Evolutionary conservation across 768 basidiomycete genomes (phyloP).

Genomic region (Boletus sp.): DNA sequence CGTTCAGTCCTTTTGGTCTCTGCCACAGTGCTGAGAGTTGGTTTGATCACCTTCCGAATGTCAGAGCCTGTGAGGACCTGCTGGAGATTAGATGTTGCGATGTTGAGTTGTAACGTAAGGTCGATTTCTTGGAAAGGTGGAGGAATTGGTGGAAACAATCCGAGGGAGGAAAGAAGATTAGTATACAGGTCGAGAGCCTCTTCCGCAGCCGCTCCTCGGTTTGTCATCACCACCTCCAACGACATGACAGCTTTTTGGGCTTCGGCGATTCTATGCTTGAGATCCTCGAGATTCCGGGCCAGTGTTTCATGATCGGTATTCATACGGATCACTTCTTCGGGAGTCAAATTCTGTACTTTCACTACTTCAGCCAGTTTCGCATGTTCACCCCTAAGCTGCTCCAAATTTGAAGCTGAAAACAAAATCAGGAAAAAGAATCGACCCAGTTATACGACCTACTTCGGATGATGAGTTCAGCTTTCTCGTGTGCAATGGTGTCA

Average conservation of each 20-base stretch:
- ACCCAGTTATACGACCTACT: constrained; percentile 36
- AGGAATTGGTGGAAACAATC: constrained; percentile 72
- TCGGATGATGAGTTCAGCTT: constrained; percentile 57
- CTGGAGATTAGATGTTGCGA: constrained; percentile 68
- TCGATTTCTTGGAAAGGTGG: constrained; percentile 70
- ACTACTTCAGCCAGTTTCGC: constrained; percentile 63
- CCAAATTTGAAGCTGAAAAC: constrained; percentile 55
- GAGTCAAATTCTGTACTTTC: constrained; percentile 83
- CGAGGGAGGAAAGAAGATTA: constrained; percentile 68
- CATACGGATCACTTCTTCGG: constrained; percentile 90
- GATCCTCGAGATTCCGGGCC: constrained; percentile 68
- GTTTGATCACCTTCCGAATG: constrained; percentile 71
- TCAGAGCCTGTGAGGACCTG: constrained; percentile 68
- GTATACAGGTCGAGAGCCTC: constrained; percentile 80
- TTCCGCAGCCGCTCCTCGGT: constrained; percentile 78
- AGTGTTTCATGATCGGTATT: constrained; percentile 84
- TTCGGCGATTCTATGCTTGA: constrained; percentile 73
- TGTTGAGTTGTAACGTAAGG: constrained; percentile 79
- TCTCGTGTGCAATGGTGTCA: constrained; percentile 65
- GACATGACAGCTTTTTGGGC: constrained; percentile 70
- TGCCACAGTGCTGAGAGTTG: constrained; percentile 68
- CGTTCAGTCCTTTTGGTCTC: constrained; percentile 71
- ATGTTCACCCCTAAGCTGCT: constrained; percentile 64
- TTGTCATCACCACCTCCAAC: constrained; percentile 81
- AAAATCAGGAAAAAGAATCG: neutral